phyloP scores from a whole-genome alignment of 1,284 basidiomycete genomes.

The Mrakiaceae sp. region DNA sequence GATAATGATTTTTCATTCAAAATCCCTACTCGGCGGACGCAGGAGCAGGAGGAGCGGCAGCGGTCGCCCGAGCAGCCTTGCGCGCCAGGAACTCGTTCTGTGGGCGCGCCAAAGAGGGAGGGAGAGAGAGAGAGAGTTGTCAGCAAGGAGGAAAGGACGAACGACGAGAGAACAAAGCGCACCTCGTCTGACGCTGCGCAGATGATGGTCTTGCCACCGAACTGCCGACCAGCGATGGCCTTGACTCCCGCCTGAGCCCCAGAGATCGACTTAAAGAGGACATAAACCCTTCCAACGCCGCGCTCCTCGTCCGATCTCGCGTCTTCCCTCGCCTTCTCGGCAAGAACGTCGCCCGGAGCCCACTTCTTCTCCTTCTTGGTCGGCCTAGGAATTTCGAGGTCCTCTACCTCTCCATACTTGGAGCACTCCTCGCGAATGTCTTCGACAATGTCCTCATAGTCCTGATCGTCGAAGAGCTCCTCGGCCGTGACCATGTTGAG shows the following conservation, averaged over 20 bases:
- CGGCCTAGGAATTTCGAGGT: slow-evolving; percentile 79
- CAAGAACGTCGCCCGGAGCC: slow-evolving; percentile 51
- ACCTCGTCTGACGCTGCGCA: slow-evolving; percentile 18
- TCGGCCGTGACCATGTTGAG: slow-evolving; percentile 98
- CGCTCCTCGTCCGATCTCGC: slow-evolving; percentile 63
- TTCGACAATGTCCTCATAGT: slow-evolving; percentile 87
- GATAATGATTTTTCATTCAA: not conserved
- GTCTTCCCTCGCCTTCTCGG: slow-evolving; percentile 35
- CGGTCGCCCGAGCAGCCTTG: not conserved
- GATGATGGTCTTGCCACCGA: slow-evolving; percentile 61
- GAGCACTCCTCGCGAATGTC: slow-evolving; percentile 89
- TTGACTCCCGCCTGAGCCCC: slow-evolving; percentile 62
- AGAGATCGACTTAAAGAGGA: slow-evolving; percentile 57
- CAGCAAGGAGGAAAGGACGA: not conserved
- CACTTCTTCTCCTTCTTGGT: slow-evolving; percentile 65
- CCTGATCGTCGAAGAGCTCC: slow-evolving; percentile 79
- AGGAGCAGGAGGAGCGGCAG: not conserved
- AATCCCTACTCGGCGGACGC: not conserved
- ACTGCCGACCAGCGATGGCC: slow-evolving; percentile 77
- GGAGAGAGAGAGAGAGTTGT: not conserved
- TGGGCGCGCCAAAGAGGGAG: not conserved
- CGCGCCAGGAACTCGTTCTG: slow-evolving; percentile 1
- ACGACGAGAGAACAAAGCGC: not conserved
- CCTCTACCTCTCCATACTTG: slow-evolving; percentile 69
- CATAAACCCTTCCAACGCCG: slow-evolving; percentile 88